A percentile compares a stretch with the other conserved stretches of the same genome.
Evolutionary conservation across 2,329 filamentous ascomycete genomes (phyloP).

Genomic region (Penicillium sp.): DNA sequence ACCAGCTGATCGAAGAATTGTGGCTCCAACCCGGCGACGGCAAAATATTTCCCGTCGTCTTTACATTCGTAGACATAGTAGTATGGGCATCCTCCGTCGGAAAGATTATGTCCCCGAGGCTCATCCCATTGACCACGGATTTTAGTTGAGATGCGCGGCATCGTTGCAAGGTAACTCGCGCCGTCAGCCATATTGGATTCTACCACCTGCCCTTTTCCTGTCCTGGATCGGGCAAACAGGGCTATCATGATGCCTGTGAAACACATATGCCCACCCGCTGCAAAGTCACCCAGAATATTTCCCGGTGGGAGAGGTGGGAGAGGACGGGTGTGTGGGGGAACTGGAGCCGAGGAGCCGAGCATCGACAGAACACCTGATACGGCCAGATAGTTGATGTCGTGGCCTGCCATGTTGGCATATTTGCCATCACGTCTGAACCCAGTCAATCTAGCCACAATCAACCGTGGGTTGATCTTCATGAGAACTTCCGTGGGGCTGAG

Average conservation of each 20-base stretch:
- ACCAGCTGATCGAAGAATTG: constrained; percentile 75
- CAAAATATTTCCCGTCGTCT: constrained; percentile 73
- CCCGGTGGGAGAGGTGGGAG: constrained; percentile 59
- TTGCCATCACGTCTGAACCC: constrained; percentile 85
- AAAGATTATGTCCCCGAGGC: constrained; percentile 71
- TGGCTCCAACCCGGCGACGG: constrained; percentile 84
- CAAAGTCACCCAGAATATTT: constrained; percentile 86
- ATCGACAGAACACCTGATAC: constrained; percentile 76
- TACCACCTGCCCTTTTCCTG: constrained; percentile 78
- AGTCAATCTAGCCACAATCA: constrained; percentile 81
- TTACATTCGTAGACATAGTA: constrained; percentile 78
- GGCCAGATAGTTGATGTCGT: constrained; percentile 92
- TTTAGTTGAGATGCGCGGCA: constrained; percentile 70
- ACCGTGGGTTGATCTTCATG: constrained; percentile 67
- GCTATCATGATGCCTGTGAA: constrained; percentile 80
- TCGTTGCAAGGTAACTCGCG: constrained; percentile 73
- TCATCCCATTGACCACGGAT: constrained; percentile 63
- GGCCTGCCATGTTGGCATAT: constrained; percentile 82
- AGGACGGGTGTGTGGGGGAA: constrained; percentile 63
- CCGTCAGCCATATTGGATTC: constrained; percentile 96
- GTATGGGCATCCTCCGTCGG: constrained; percentile 82
- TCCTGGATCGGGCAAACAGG: constrained; percentile 65
- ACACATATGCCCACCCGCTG: constrained; percentile 77
- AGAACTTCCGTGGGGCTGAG: constrained; percentile 70
- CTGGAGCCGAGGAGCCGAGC: constrained; percentile 66